A percentile compares a stretch with the other conserved stretches of the same genome.
Conservation (phyloP, 2,329 filamentous ascomycete species). For the Penicillium sp. region DNA sequence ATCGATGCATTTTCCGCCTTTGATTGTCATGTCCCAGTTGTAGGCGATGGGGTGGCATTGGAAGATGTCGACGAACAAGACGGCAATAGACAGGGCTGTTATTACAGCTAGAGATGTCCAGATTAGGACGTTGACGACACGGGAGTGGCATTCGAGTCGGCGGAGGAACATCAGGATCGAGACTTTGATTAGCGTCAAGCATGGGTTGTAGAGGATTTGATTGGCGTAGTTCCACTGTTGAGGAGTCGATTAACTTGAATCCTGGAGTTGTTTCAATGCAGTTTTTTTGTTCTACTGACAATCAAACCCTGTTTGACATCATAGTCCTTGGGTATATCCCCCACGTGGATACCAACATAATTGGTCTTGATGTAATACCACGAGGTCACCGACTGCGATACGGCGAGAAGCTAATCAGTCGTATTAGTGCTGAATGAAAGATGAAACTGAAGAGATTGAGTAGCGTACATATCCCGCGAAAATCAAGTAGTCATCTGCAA, state of each 20-base stretch:
- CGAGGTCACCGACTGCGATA: constrained; percentile 22
- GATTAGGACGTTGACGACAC: constrained; percentile 20
- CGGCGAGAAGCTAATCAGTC: constrained; percentile 16
- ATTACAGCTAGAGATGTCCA: constrained; percentile 22
- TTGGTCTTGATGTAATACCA: constrained; percentile 30
- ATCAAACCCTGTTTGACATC: constrained; percentile 15
- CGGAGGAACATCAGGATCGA: constrained; percentile 33
- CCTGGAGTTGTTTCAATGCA: neutral
- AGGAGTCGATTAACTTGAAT: neutral
- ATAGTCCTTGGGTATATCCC: constrained; percentile 22
- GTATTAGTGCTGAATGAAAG: neutral
- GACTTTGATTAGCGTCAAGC: constrained; percentile 30
- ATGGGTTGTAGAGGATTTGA: constrained; percentile 32
- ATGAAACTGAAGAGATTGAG: neutral
- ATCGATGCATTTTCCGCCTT: constrained; percentile 28
- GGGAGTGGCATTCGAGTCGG: constrained; percentile 29
- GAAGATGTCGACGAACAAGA: constrained; percentile 31
- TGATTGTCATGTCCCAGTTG: constrained; percentile 22
- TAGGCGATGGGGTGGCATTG: constrained; percentile 30
- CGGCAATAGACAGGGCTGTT: constrained; percentile 20
- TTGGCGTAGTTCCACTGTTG: constrained; percentile 28
- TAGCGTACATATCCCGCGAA: constrained; percentile 23
- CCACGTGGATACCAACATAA: constrained; percentile 26
- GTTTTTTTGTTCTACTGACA: constrained; percentile 10
- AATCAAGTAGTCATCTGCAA: constrained; percentile 26